A percentile compares a stretch with the other conserved stretches of the same genome.
These are phyloP conservation scores for Metschnikowia proteae DNA, from an alignment of 805 yeast species.

Conservation along the genomic window DNA sequence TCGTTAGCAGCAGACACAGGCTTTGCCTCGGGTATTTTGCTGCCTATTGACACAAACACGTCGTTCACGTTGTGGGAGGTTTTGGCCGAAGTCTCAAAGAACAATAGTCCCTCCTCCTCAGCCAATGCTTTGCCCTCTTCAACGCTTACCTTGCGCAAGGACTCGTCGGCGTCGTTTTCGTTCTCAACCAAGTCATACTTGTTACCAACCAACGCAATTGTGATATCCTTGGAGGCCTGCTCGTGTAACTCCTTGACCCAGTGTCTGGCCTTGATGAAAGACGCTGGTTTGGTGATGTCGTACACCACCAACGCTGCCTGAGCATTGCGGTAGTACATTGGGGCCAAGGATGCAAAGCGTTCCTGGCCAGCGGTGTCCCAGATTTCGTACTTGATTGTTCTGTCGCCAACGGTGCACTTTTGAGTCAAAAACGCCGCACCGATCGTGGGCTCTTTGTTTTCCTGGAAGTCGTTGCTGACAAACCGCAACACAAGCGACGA, in stretches of 20 bases:
- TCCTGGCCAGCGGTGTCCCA: slow-evolving; percentile 92
- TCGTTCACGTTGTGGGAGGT: slow-evolving; percentile 85
- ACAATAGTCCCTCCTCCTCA: slow-evolving; percentile 83
- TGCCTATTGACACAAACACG: slow-evolving; percentile 86
- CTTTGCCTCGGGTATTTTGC: slow-evolving; percentile 61
- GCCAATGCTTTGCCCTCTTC: slow-evolving; percentile 88
- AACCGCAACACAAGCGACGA: slow-evolving; percentile 66
- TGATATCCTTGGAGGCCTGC: slow-evolving; percentile 71
- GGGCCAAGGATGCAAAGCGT: slow-evolving; percentile 70
- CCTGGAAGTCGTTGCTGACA: slow-evolving; percentile 70
- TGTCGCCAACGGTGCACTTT: slow-evolving; percentile 47
- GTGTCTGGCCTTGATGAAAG: slow-evolving; percentile 65
- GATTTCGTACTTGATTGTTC: slow-evolving; percentile 69
- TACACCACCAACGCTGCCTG: slow-evolving; percentile 77
- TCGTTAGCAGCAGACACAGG: slow-evolving; percentile 13
- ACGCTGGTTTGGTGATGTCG: slow-evolving; percentile 66
- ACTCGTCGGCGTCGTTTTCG: slow-evolving; percentile 45
- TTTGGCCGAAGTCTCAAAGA: slow-evolving; percentile 94
- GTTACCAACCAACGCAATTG: slow-evolving; percentile 83
- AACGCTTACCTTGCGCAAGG: slow-evolving; percentile 69
- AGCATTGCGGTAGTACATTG: slow-evolving; percentile 80
- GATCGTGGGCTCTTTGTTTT: slow-evolving; percentile 71
- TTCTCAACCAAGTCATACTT: slow-evolving; percentile 55
- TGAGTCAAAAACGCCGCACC: slow-evolving; percentile 84
- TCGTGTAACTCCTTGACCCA: slow-evolving; percentile 80